Evolutionary conservation across 805 yeast genomes (phyloP).

Genomic region (Kodamaea neixiangensis): DNA sequence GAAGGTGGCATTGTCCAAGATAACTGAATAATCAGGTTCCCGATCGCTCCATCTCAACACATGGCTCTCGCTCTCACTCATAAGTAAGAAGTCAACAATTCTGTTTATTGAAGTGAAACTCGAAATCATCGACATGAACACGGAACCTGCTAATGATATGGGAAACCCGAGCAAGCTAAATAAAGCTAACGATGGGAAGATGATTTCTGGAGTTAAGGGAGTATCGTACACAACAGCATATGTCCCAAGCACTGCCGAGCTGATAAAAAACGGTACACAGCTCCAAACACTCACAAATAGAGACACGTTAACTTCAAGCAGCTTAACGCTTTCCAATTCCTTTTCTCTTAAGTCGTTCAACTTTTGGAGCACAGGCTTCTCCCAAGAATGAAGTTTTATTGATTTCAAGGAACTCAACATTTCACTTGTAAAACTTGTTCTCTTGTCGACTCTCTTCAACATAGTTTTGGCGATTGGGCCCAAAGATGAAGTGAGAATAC

Average conservation of each 20-base stretch:
- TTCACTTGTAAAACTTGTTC: conserved; percentile 40
- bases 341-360: conserved; percentile 34
- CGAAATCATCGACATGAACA: conserved; percentile 38
- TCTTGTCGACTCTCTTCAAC: conserved; percentile 35
- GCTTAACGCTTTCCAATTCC: conserved; percentile 30
- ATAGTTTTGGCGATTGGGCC: conserved; percentile 28
- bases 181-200: conserved; percentile 43
- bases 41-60: conserved; percentile 29
- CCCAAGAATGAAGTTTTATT: conserved; percentile 45
- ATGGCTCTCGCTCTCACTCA: conserved; percentile 34
- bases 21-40: too few relatives aligned
- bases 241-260: conserved; percentile 33
- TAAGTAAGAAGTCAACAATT: conserved; percentile 31
- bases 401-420: conserved; percentile 39
- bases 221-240: conserved; percentile 25
- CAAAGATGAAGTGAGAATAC: too few relatives aligned
- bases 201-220: conserved; percentile 36
- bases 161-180: conserved; percentile 39
- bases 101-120: conserved; percentile 33
- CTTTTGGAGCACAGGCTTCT: conserved; percentile 37
- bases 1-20: conserved; percentile 31
- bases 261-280: conserved; percentile 39
- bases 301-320: conserved; percentile 36
- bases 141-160: too few relatives aligned
- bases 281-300: conserved; percentile 36